phyloP scores from a whole-genome alignment of 768 basidiomycete genomes.

The Pseudohyphozyma bogoriensis region DNA sequence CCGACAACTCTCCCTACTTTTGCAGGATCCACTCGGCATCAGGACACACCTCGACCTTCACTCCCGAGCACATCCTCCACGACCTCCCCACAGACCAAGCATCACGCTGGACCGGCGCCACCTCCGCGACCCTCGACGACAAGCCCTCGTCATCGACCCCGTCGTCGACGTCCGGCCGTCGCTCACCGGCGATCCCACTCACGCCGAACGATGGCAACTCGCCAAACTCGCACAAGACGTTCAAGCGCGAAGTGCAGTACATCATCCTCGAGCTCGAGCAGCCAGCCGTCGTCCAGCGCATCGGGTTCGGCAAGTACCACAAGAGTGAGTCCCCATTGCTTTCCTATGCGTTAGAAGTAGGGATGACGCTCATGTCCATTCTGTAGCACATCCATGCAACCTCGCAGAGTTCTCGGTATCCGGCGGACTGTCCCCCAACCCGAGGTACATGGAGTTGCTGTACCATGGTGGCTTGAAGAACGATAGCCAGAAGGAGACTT shows the following conservation, averaged over 20 bases:
- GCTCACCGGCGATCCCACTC: neutral
- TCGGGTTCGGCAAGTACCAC: constrained; percentile 21
- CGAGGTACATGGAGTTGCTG: constrained; percentile 25
- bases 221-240: neutral
- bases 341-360: neutral
- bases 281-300: neutral
- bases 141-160: neutral
- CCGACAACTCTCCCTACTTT: too few species aligned
- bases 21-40: neutral
- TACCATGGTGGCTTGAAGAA: constrained; percentile 23
- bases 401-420: constrained; percentile 24
- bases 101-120: constrained; percentile 17
- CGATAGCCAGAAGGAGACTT: constrained; percentile 19
- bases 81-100: constrained; percentile 1
- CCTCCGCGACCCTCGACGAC: constrained; percentile 8
- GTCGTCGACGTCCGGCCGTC: neutral
- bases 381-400: constrained; percentile 31
- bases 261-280: constrained; percentile 16
- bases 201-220: neutral
- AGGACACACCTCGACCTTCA: neutral
- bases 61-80: neutral
- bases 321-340: constrained; percentile 10
- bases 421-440: constrained; percentile 25
- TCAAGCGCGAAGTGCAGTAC: constrained; percentile 10
- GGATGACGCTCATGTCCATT: neutral